Conservation (phyloP, 192 early-diverging fungal genomes). For the Martensiomyces pterosporus region DNA sequence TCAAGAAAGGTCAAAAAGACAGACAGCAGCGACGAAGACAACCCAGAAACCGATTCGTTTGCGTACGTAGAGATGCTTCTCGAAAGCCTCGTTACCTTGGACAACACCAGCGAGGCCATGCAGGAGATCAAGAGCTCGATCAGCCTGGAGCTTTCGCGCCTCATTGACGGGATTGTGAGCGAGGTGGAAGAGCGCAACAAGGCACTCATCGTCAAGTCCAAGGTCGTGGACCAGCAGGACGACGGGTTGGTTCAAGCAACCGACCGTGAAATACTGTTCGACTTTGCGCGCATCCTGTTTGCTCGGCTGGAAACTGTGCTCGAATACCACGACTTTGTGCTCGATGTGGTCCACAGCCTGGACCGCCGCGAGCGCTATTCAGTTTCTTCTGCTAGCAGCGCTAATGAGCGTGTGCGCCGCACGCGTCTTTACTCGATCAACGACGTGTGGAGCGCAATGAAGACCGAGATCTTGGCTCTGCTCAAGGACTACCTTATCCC, state of each 20-base stretch:
- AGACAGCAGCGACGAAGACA: constrained; percentile 44
- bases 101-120: constrained; percentile 29
- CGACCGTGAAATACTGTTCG: constrained; percentile 67
- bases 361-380: constrained; percentile 40
- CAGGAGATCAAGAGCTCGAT: constrained; percentile 69
- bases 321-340: constrained; percentile 69
- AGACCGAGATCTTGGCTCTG: constrained; percentile 40
- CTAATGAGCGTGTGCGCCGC: constrained; percentile 6
- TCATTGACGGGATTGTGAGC: constrained; percentile 67
- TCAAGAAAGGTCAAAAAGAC: constrained; percentile 47
- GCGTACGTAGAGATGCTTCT: constrained; percentile 74
- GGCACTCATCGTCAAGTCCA: constrained; percentile 33
- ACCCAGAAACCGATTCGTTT: constrained; percentile 73
- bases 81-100: constrained; percentile 60
- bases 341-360: constrained; percentile 57
- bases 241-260: constrained; percentile 48
- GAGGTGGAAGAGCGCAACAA: constrained; percentile 71
- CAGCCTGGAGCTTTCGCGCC: constrained; percentile 60
- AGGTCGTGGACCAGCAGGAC: constrained; percentile 33
- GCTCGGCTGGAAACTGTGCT: constrained; percentile 71
- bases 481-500: constrained; percentile 48
- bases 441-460: constrained; percentile 51
- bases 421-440: constrained; percentile 28
- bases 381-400: constrained; percentile 10
- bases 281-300: constrained; percentile 72